Evolutionary conservation across 2,329 filamentous ascomycete species (phyloP), one percentile per base, ranked within the genome.

Genomic region (Phialophora expanda): DNA sequence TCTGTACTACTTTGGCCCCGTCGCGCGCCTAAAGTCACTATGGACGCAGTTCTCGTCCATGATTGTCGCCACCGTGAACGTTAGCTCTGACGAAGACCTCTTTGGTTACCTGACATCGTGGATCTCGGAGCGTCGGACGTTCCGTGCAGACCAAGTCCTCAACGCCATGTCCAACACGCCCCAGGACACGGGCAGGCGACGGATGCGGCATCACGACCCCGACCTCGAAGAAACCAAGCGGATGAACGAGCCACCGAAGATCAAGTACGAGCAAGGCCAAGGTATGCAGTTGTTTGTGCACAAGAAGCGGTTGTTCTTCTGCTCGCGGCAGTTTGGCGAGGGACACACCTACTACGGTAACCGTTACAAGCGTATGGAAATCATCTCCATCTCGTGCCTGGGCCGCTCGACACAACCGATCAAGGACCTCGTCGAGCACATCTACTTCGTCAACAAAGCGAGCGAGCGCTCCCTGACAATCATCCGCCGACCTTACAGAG

Each of bases 31-130:
- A 22, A 67, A 71, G 54, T 51, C 66, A 20, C 50, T 73, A 17
- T 73, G 71, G 71, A 55, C 54, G 34, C 69, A 64, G 6, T 68
- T 70, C 55, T 69, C 70, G 4, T 69, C 67, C 6, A 32, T 73
- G 20, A 46, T 73, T 9, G 68, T 73, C 22, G 56, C 70, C 44
- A 68, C 71, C 38, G 51, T 73, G 56, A 66, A 61, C 20, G 61
- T 73, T 26, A 61, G 68, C 6, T 70, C 66, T 4, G 71, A 73
- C n/a, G 71, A 73, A 65, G 71, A 73, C 54, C 70, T 73, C 24
- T 73, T 73, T 57, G 56, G 64, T 55, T 73, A 73, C 34, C 24
- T 73, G 22, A 67, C 64, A 12, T 59, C 66, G 5, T 70, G 66
- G 57, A 64, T 73, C 28, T 58, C 65, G 1, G 71, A 71, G 30